phyloP scores from a whole-genome alignment of 495 filamentous ascomycete species.

The Hypoxylon perforatum region DNA sequence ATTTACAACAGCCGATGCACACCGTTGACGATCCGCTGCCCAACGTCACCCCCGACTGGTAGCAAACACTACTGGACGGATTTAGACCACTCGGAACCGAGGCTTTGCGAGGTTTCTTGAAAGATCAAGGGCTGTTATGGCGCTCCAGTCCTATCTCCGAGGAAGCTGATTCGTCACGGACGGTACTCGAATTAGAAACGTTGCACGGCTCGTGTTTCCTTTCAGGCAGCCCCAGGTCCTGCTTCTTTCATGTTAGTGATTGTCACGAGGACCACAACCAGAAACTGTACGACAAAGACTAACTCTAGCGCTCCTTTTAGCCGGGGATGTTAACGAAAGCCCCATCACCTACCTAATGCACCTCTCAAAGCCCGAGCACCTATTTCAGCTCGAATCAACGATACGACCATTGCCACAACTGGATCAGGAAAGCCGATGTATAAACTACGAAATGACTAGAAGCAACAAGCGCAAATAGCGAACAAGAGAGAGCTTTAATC shows the following conservation, averaged over 20 bases:
- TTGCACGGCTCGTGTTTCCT: constrained; percentile 9
- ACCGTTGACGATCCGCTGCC: constrained; percentile 30
- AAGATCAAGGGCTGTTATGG: background rate
- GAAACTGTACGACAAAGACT: constrained; percentile 10
- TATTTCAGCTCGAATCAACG: constrained; percentile 6
- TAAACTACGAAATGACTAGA: constrained; percentile 3
- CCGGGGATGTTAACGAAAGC: background rate
- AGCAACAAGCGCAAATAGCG: constrained; percentile 2
- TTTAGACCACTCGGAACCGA: constrained; percentile 30
- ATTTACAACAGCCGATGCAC: constrained; percentile 14
- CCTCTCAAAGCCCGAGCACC: constrained; percentile 11
- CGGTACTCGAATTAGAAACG: background rate
- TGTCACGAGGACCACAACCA: constrained; percentile 7
- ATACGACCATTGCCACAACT: constrained; percentile 2
- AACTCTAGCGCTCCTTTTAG: background rate
- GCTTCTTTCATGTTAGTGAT: constrained; percentile 1
- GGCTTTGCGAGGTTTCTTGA: constrained; percentile 4
- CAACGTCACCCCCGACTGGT: constrained; percentile 16
- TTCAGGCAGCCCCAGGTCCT: background rate
- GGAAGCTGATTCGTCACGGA: constrained; percentile 15
- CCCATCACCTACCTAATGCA: background rate
- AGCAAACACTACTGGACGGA: constrained; percentile 31
- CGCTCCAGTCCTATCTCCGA: constrained; percentile 25
- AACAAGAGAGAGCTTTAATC: constrained; percentile 7
- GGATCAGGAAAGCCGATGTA: constrained; percentile 16